These are phyloP conservation scores for Larix kaempferi DNA, from an alignment of 75 land plant species.

Conservation along the genomic window DNA sequence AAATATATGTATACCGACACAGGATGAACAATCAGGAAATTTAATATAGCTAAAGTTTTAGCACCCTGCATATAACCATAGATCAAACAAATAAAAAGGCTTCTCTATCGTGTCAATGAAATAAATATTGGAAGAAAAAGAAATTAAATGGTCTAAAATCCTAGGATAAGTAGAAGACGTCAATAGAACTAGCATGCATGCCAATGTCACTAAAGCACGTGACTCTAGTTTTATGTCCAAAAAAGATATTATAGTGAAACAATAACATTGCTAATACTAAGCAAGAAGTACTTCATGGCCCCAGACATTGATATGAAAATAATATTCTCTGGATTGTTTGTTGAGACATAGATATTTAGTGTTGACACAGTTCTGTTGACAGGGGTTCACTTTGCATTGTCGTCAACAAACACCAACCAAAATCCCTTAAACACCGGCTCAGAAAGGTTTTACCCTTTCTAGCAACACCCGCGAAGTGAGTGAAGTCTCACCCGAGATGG, in stretches of 20 bases:
- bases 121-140: background rate
- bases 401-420: too few species aligned
- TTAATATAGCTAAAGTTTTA: slow-evolving; percentile 94
- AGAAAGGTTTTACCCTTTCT: too few species aligned
- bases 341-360: background rate
- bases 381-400: too few species aligned
- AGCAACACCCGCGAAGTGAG: too few species aligned
- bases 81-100: background rate
- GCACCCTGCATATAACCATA: slow-evolving; percentile 63
- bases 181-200: background rate
- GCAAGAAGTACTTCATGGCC: background rate
- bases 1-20: slow-evolving; percentile 58
- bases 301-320: background rate
- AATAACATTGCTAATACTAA: background rate
- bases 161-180: background rate
- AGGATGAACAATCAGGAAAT: slow-evolving; percentile 93
- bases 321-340: background rate
- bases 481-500: too few species aligned
- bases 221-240: background rate
- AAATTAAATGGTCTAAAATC: too few species aligned
- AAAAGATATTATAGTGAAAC: background rate
- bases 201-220: background rate
- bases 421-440: too few species aligned
- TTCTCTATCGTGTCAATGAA: background rate
- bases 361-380: too few species aligned